These are phyloP conservation scores for Thinopyrum elongatum DNA, from an alignment of 176 grass and related monocot genomes.

Conservation along the genomic window DNA sequence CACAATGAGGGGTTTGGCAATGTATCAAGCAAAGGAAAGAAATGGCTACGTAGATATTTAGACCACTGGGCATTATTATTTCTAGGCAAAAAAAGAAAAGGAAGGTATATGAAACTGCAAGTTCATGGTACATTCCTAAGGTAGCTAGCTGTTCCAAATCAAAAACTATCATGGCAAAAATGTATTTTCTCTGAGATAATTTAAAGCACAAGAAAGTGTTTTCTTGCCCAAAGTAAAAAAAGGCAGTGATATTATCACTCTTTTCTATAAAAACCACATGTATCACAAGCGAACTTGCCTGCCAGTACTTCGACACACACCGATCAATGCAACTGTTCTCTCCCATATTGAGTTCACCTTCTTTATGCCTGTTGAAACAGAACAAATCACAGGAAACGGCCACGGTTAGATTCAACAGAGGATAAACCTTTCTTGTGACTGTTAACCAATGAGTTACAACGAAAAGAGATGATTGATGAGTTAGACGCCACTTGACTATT, in stretches of 20 bases:
- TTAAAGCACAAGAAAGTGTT: background rate
- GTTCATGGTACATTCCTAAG: background rate
- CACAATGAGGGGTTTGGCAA: background rate
- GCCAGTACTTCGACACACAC: conserved; percentile 97
- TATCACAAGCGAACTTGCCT: conserved; percentile 46
- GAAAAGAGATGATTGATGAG: background rate
- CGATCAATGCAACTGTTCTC: conserved; percentile 99
- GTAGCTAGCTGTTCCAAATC: background rate
- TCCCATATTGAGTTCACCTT: conserved; percentile 95
- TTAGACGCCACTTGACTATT: background rate
- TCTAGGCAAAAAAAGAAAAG: background rate
- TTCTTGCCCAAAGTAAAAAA: background rate
- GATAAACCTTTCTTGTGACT: background rate
- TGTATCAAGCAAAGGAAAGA: background rate
- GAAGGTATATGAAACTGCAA: background rate
- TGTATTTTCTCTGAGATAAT: background rate
- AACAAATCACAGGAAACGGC: background rate
- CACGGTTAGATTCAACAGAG: background rate
- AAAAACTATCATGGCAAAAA: background rate
- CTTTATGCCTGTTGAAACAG: conserved; percentile 72
- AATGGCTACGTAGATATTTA: background rate
- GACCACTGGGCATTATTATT: background rate
- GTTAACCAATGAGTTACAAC: conserved; percentile 1
- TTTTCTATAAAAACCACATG: background rate
- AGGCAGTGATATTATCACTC: background rate